Base-by-base conservation (phyloP, 345 rosid genomes). In the Balakata baccata region DNA sequence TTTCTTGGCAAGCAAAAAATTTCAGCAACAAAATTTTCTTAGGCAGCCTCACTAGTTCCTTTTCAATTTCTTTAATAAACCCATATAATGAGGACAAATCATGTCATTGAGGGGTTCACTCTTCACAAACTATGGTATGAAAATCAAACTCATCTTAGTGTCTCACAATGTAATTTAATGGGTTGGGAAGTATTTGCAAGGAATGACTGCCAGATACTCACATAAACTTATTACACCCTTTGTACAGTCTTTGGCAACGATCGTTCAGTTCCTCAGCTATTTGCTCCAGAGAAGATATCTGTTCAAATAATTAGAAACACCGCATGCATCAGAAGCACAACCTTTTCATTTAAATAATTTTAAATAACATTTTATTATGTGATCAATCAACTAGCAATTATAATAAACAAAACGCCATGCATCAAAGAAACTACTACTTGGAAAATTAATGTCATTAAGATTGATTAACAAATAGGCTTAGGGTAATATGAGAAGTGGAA, bases 181-280 rank as follows among this genome's bases (percentile, higher is more conserved):
- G n/a, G 39, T 46, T 47, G 14, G 34, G 25, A 22, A 50, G 1
- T 57, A 46, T 46, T 47, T 59, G 25, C 0, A 63, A 29, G 14
- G 22, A 50, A 64, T 46, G 4, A 23, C 12, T 23, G 14, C 68
- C 41, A 23, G 53, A 41, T 25, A 71, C 94, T 80, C 84, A 92
- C 97, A 88, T 79, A 73, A 82, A 90, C 74, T 79, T 87, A 64
- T 84, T 80, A 53, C 85, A 85, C 64, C 96, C 97, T 78, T 85
- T 89, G 79, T 79, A 84, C 22, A 92, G 83, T 38, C 50, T 85
- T 81, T 89, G 98, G 80, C 96, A 90, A 62, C 94, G 96, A 72
- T 86, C 91, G 81, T 79, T 86, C 77, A 92, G 73, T 80, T 90
- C 92, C 43, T 86, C 91, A 77, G 91, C 81, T 56, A 85, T 77